Base-by-base conservation (phyloP, 352 stramenopile genomes). In the Globisporangium canariense region DNA sequence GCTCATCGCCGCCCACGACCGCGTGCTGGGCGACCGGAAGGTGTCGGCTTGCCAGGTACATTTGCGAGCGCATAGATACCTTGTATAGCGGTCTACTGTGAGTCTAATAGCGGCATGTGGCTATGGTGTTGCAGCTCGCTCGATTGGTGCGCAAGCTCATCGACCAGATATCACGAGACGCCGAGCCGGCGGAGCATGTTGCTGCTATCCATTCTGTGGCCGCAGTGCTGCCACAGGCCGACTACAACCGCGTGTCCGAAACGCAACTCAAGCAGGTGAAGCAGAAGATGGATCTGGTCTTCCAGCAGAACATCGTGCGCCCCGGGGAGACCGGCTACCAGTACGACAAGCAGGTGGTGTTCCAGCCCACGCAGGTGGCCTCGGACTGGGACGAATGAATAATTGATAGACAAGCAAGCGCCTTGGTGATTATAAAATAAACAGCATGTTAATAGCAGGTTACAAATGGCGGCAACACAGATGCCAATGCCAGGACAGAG, bases 171-270 rank as follows among this genome's bases (percentile, higher is more conserved):
- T 54, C 6, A 54, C 25, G 62, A 49, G 46, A 30, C 1, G n/a
- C 8, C 2, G 30, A 54, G 11, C 22, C 57, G 22, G 25, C 57
- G 16, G 25, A 60, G 13, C 3, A 4, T 40, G 20, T 1, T 25
- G 40, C 20, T 28, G 32, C 32, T 9, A 36, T 41, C 11, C 41
- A 58, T 13, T 43, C 47, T 2, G 4, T 59, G 20, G 55, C 53
- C 1, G 36, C 65, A 34, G 46, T 54, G 9, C 60, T 93, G 20
- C 83, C 83, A 1, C 74, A 87, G 13, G 83, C 83, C 1, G 83
- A 93, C 67, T 93, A 93, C 74, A 93, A 93, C 45, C 75, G 75
- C 47, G 83, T 93, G 41, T 91, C 83, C 7, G 83, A 90, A 58
- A 73, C 71, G n/a, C 83, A 91, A 50, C 68, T 93, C 8, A 77